Evolutionary conservation across 129 eudicot species (phyloP).

Genomic region (Lactuca sativa): DNA sequence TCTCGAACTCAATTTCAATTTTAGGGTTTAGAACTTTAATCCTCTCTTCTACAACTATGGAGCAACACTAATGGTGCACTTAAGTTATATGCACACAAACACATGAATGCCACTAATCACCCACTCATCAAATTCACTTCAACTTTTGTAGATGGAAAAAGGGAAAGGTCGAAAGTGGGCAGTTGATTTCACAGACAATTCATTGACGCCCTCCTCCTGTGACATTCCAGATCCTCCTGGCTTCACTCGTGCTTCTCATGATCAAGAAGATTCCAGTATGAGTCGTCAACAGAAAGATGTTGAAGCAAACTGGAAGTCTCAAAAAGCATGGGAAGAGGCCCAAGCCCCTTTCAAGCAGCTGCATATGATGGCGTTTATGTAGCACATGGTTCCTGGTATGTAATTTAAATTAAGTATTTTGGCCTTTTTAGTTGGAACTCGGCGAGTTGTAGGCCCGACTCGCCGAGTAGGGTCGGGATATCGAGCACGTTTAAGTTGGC

Average conservation of each 20-base stretch:
- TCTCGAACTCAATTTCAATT: conserved; percentile 4
- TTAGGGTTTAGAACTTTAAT: no score
- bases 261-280: conserved; percentile 83
- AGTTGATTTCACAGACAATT: conserved; percentile 87
- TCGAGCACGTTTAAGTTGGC: no score
- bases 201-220: conserved; percentile 61
- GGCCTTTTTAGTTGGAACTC: no score
- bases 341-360: conserved; percentile 87
- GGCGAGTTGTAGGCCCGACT: no score
- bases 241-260: conserved; percentile 68
- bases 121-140: neutral
- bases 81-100: neutral
- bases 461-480: no score
- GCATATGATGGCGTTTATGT: conserved; percentile 92
- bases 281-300: conserved; percentile 86
- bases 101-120: neutral
- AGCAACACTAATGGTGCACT: neutral
- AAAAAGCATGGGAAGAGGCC: conserved; percentile 98
- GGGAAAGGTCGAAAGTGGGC: conserved; percentile 96
- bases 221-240: conserved; percentile 95
- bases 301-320: conserved; percentile 86
- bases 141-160: conserved; percentile 57
- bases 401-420: no score
- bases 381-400: no score
- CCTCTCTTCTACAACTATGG: no score